Conservation (phyloP, 306 rosid species). For the Acacia melanoxylon region DNA sequence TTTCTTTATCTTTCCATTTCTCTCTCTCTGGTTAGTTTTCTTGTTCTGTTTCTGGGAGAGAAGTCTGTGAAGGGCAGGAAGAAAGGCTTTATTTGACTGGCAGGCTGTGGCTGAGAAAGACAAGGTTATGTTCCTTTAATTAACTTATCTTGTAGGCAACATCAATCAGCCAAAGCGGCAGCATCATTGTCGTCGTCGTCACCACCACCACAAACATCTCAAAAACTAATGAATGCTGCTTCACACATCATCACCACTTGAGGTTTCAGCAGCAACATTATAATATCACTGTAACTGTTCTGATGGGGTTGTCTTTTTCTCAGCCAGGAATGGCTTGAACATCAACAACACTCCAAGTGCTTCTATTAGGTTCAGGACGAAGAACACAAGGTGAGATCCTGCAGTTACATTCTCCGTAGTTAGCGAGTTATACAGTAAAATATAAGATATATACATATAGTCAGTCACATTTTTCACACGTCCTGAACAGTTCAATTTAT, state of each 20-base stretch:
- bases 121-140: neutral
- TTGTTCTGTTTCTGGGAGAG: neutral
- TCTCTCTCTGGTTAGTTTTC: neutral
- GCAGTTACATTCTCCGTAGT: conserved; percentile 18
- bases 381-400: conserved; percentile 49
- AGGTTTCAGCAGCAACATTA: neutral
- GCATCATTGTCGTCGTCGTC: neutral
- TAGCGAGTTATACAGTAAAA: neutral
- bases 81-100: neutral
- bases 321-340: conserved; percentile 49
- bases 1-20: neutral
- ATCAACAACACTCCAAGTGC: conserved; percentile 41
- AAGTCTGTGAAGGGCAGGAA: neutral
- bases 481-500: neutral
- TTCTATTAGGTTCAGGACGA: conserved; percentile 37
- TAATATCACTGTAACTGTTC: conserved; percentile 13
- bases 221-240: neutral
- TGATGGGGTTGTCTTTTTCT: conserved; percentile 17
- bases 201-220: neutral
- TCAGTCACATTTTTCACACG: neutral
- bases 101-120: neutral
- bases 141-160: neutral
- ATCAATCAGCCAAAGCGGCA: neutral
- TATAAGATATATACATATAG: neutral
- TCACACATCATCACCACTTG: neutral